A percentile compares a stretch with the other conserved stretches of the same genome.
Conservation (phyloP, 2,329 filamentous ascomycete species). For the Phialocephala sp. region DNA sequence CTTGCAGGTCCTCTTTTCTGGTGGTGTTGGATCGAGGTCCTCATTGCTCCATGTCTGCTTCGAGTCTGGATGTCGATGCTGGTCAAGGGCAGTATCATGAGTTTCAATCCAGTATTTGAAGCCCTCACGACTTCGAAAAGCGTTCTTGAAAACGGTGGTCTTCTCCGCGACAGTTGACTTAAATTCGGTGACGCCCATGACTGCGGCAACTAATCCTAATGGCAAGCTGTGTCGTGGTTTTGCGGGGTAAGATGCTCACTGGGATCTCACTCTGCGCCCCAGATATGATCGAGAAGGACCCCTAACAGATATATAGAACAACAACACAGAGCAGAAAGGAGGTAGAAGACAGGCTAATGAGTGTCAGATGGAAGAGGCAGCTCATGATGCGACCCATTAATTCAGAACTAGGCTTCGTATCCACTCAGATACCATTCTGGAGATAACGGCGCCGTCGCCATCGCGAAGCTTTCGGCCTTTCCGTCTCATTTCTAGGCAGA, state of each 20-base stretch:
- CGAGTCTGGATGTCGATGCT: slow-evolving; percentile 32
- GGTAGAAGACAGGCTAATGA: not conserved
- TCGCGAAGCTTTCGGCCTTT: slow-evolving; percentile 5
- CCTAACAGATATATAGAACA: not conserved
- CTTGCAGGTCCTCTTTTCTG: slow-evolving; percentile 46
- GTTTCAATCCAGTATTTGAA: slow-evolving; percentile 35
- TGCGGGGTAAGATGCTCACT: slow-evolving; percentile 13
- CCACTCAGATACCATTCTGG: slow-evolving; percentile 16
- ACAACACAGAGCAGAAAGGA: not conserved
- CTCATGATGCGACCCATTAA: slow-evolving; percentile 6
- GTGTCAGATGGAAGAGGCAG: slow-evolving; percentile 1
- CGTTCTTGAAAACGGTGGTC: slow-evolving; percentile 30
- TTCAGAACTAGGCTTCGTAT: not conserved
- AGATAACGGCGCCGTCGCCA: slow-evolving; percentile 17
- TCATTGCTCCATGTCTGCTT: slow-evolving; percentile 37
- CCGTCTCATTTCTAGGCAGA: not conserved
- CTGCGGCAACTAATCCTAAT: slow-evolving; percentile 10
- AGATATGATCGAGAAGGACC: not conserved
- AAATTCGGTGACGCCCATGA: slow-evolving; percentile 29
- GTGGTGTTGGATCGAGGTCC: slow-evolving; percentile 47
- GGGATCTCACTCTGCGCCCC: not conserved
- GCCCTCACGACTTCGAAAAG: slow-evolving; percentile 30
- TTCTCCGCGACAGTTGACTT: slow-evolving; percentile 26
- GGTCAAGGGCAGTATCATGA: slow-evolving; percentile 33
- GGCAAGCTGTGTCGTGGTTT: slow-evolving; percentile 8